These are phyloP conservation scores for Galeopsis tetrahit DNA, from an alignment of 257 asterid species.

Conservation along the genomic window DNA sequence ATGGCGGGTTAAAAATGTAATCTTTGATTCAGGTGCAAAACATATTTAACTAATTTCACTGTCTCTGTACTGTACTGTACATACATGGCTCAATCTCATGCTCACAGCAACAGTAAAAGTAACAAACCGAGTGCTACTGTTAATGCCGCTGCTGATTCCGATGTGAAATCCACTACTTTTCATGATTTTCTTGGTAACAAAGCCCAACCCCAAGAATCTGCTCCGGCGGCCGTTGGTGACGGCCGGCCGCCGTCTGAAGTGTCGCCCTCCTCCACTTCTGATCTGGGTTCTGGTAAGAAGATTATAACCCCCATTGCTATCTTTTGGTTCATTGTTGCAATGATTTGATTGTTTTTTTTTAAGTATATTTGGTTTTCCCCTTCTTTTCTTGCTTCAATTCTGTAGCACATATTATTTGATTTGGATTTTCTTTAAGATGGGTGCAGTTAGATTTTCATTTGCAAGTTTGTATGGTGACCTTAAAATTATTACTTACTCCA, in stretches of 20 bases:
- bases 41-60: constrained; percentile 14
- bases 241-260: constrained; percentile 58
- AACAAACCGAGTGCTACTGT: constrained; percentile 32
- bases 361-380: not conserved
- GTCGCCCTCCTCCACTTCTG: constrained; percentile 78
- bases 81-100: constrained; percentile 67
- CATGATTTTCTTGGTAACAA: constrained; percentile 87
- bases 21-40: constrained; percentile 33
- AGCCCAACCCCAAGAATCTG: constrained; percentile 55
- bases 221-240: constrained; percentile 46
- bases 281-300: constrained; percentile 78
- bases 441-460: not conserved
- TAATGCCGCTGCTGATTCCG: constrained; percentile 49
- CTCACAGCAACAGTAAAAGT: constrained; percentile 45
- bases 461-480: too few species aligned
- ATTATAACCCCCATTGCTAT: constrained; percentile 1
- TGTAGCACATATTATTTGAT: not conserved
- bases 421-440: not conserved
- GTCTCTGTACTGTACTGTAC: not conserved
- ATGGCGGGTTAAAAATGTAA: constrained; percentile 35
- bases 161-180: constrained; percentile 64
- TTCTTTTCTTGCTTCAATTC: constrained; percentile 8
- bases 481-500: too few species aligned
- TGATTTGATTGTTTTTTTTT: constrained; percentile 2
- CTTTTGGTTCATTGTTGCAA: not conserved